Base-by-base conservation (phyloP, 768 basidiomycete species). In the Pisolithus marmoratus region DNA sequence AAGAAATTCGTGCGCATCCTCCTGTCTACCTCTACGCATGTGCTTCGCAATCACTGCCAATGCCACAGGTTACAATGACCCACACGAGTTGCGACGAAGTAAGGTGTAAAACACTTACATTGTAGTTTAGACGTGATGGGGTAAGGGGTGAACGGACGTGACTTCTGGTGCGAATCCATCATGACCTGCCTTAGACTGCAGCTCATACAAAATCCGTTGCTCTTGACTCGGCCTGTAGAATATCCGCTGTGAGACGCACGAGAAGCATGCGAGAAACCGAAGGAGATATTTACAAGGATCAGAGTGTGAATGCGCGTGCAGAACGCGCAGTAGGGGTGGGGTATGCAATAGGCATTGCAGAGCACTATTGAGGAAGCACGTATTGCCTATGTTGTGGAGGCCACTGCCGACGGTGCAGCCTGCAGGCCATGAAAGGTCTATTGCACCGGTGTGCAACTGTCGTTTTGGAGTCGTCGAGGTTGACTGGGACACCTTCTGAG, bases 1-100 rank as follows among this genome's bases (percentile, higher is more conserved):
- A 46, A 99, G 82, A 63, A 98, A 98, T 69, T 99, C 96, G 64
- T 99, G 96, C 8, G 96, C 85, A 66, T 99, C 96, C 64, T 99
- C 96, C 67, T 99, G 96, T 59, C 92, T 74, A n/a, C 91, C 93
- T 69, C 73, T 80, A 38, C 85, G 82, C 82, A 97, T 84, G 60
- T 90, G 85, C 66, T 93, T 94, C 15, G 94, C 94, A 53, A 98
- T 94, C 8, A 75, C 93, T 97, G 46, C 5, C 12, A 15, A 34
- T 34, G 12, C 34, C 34, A 34, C 14, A 34, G 34, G 40, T 34
- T 31, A 40, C n/a, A 29, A 50, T 31, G 23, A 37, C 51, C 34
- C 41, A 60, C 40, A 19, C 24, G 45, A 45, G 27, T 9, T 58
- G 37, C 60, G 53, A 50, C 5, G 38, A 27, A 36, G 26, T 44